phyloP scores from a whole-genome alignment of 2,329 filamentous ascomycete genomes.

The Clonostachys byssicola region DNA sequence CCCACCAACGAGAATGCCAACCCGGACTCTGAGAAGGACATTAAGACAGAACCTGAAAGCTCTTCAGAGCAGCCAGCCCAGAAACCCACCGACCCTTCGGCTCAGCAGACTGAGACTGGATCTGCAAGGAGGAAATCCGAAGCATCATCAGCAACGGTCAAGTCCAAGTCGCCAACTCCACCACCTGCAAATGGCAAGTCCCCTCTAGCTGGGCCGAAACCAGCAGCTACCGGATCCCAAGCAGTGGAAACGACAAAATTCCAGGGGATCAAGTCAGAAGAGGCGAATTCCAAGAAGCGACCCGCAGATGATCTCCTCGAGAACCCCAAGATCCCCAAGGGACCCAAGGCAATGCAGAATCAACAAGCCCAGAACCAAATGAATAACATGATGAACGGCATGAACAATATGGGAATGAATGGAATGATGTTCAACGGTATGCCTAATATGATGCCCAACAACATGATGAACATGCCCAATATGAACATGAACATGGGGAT shows the following conservation, averaged over 20 bases:
- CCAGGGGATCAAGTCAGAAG: slow-evolving; percentile 15
- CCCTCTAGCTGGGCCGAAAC: slow-evolving; percentile 15
- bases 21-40: slow-evolving; percentile 9
- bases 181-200: slow-evolving; percentile 11
- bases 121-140: slow-evolving; percentile 7
- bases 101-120: too few relatives aligned
- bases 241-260: not conserved
- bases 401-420: slow-evolving; percentile 28
- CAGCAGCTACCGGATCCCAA: not conserved
- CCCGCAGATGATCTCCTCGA: slow-evolving; percentile 69
- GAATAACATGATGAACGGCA: slow-evolving; percentile 41
- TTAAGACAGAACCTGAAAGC: slow-evolving; percentile 6
- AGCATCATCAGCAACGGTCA: slow-evolving; percentile 16
- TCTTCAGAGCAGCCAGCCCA: slow-evolving; percentile 24
- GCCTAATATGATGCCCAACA: slow-evolving; percentile 26
- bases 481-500: slow-evolving; percentile 15
- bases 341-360: slow-evolving; percentile 60
- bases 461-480: slow-evolving; percentile 13
- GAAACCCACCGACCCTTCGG: slow-evolving; percentile 15
- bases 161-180: slow-evolving; percentile 26
- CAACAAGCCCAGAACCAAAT: slow-evolving; percentile 40
- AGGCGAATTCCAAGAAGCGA: slow-evolving; percentile 65
- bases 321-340: slow-evolving; percentile 62
- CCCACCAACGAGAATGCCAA: slow-evolving; percentile 11
- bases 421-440: slow-evolving; percentile 30